Evolutionary conservation across 805 yeast species (phyloP), one percentile per base, ranked within the genome.

Genomic region (Spathaspora arborariae): DNA sequence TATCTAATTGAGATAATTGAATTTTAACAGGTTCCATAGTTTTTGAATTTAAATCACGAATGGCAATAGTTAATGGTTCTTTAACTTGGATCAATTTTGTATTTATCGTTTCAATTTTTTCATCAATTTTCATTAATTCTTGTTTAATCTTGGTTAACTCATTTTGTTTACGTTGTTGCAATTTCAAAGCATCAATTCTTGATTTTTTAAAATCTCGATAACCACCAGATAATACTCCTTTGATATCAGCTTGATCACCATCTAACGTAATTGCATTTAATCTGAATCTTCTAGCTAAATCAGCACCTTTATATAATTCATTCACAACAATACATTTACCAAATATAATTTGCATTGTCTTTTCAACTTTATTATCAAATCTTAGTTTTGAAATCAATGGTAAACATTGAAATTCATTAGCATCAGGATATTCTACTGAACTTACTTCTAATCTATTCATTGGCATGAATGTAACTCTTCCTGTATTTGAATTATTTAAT

Each of bases 381-480:
- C 82, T 82, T 42, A 92, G 74, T 60, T 89, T 88, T 53, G 82
- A 80, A 37, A 89, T 78, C 49, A 94, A 70, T 0, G 97, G 96
- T 24, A 91, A 84, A 45, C 81, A 84, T 39, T 81, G 84, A 46
- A 73, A 70, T 45, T 73, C 80, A 11, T 56, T 54, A 15, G 78
- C 70, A 9, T 78, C 79, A 1, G 97, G 96, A 56, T 81, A 86
- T 2, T 58, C 56, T 13, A 74, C 63, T 8, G 63, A 59, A 10
- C 10, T 13, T 19, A 75, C 70, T 5, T 62, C 53, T 13, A 94
- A 58, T 55, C 95, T 73, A 59, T 90, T 88, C 51, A 94, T 68
- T 1, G 99, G 98, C 72, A 94, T 82, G 56, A 94, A 90, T 0
- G 98, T 89, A 0, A 87, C 91, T 57, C 97, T 76, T 1, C 98